Percentiles rank a stretch among this genome's conserved stretches.
phyloP scores from a whole-genome alignment of 2,329 filamentous ascomycete genomes.

The Catunica adiposa region DNA sequence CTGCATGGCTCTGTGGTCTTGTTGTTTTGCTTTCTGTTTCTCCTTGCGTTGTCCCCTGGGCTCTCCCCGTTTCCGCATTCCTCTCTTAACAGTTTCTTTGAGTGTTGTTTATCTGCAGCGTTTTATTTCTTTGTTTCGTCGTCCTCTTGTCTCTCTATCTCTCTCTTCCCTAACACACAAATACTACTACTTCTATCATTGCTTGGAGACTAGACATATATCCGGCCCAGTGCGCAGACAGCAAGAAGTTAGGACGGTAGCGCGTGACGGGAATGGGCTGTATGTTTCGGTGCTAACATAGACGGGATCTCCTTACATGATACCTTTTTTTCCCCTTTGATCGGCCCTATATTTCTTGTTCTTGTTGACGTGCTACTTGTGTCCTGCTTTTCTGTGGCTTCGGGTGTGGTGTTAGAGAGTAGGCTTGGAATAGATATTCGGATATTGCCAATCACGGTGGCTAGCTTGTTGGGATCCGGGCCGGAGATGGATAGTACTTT shows the following conservation, averaged over 20 bases:
- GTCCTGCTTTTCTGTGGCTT: not conserved
- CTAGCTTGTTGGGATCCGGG: too few relatives aligned
- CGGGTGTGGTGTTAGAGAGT: not conserved
- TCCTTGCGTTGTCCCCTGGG: not conserved
- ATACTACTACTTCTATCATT: not conserved
- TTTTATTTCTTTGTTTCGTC: constrained; percentile 9
- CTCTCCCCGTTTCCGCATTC: not conserved
- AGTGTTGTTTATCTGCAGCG: constrained; percentile 14
- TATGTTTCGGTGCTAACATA: not conserved
- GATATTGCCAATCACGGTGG: too few relatives aligned
- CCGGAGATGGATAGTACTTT: too few relatives aligned
- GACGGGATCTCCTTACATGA: not conserved
- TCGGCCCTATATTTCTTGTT: not conserved
- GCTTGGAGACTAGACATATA: not conserved
- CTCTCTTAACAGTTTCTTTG: constrained; percentile 9
- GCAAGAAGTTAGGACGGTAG: not conserved
- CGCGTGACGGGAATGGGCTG: not conserved
- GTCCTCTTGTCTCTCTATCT: constrained; percentile 9
- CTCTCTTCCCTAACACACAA: constrained; percentile 1
- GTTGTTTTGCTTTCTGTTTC: not conserved
- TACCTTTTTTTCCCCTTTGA: not conserved
- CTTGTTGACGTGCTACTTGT: not conserved
- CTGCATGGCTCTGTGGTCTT: too few relatives aligned
- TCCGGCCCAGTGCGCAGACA: not conserved
- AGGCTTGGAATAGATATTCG: not conserved